Evolutionary conservation across 2,329 filamentous ascomycete species (phyloP).

Genomic region (Paracoccidioides brasiliensis): DNA sequence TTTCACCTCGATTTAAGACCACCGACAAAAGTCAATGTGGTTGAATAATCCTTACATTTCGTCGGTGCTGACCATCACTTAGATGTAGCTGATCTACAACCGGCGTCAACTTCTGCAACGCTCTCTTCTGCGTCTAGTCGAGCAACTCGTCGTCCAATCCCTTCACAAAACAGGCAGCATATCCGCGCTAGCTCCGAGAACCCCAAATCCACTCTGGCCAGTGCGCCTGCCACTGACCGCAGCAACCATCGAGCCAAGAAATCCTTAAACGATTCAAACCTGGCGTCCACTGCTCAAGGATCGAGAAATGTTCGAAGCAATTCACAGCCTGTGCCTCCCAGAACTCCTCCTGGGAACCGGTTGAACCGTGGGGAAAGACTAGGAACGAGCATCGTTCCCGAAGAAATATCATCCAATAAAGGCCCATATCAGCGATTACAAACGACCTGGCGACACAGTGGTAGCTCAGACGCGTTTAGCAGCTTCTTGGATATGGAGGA

Average conservation of each 20-base stretch:
- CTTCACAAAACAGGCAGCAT: slow-evolving; percentile 46
- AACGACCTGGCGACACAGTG: slow-evolving; percentile 27
- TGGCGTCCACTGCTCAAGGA: slow-evolving; percentile 24
- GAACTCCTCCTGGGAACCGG: slow-evolving; percentile 27
- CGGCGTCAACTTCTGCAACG: slow-evolving; percentile 17
- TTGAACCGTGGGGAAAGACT: slow-evolving; percentile 20
- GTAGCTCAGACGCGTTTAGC: slow-evolving; percentile 29
- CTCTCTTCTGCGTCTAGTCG: slow-evolving; percentile 51
- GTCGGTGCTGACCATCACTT: background rate
- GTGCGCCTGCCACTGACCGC: slow-evolving; percentile 5
- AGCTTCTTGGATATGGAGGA: slow-evolving; percentile 33
- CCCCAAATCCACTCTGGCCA: slow-evolving; percentile 37
- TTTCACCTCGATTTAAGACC: background rate
- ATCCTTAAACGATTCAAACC: slow-evolving; percentile 10
- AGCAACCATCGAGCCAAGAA: slow-evolving; percentile 6
- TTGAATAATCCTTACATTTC: background rate
- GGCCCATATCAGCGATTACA: slow-evolving; percentile 22
- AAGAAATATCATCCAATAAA: slow-evolving; percentile 19
- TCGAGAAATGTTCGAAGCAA: slow-evolving; percentile 40
- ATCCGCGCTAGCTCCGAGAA: slow-evolving; percentile 56
- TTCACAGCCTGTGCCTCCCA: slow-evolving; percentile 36
- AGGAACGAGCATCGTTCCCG: slow-evolving; percentile 13
- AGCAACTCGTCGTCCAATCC: slow-evolving; percentile 43
- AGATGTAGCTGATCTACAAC: slow-evolving; percentile 7
- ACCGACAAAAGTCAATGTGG: background rate